Evolutionary conservation across 2,329 filamentous ascomycete genomes (phyloP).

Genomic region (Aspergillus unguis): DNA sequence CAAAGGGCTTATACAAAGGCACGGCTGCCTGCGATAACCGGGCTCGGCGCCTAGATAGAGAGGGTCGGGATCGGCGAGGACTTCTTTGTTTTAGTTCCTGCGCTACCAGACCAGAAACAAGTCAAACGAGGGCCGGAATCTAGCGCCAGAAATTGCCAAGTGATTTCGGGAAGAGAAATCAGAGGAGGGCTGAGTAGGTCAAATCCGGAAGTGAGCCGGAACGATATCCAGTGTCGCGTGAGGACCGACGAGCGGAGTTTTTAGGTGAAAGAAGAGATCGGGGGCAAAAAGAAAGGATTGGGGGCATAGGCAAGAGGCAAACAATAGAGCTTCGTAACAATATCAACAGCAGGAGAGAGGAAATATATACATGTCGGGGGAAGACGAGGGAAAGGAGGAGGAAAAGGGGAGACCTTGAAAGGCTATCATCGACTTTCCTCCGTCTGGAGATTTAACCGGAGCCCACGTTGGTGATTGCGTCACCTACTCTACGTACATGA

Average conservation of each 20-base stretch:
- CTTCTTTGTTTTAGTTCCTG: conserved; percentile 2
- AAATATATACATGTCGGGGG: neutral
- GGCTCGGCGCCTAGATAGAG: conserved; percentile 5
- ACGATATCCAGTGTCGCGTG: conserved; percentile 10
- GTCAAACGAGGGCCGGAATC: too few species aligned
- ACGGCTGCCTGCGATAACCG: neutral
- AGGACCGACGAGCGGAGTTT: neutral
- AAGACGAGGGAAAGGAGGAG: neutral
- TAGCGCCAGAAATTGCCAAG: neutral
- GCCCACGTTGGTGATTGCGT: conserved; percentile 7
- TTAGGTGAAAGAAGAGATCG: neutral
- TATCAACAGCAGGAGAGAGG: neutral
- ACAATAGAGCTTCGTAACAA: neutral
- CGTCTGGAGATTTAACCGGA: conserved; percentile 1
- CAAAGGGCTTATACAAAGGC: conserved; percentile 14
- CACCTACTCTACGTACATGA: neutral
- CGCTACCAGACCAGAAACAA: too few species aligned
- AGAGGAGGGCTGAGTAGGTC: neutral
- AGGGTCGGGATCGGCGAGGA: neutral
- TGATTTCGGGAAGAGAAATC: neutral
- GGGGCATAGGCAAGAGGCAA: neutral
- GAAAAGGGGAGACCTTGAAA: conserved; percentile 4
- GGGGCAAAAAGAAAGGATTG: neutral
- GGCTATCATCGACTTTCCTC: conserved; percentile 4
- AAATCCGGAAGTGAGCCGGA: neutral